Evolutionary conservation across 1,284 basidiomycete genomes (phyloP).

Genomic region (Mycosarcoma maydis): DNA sequence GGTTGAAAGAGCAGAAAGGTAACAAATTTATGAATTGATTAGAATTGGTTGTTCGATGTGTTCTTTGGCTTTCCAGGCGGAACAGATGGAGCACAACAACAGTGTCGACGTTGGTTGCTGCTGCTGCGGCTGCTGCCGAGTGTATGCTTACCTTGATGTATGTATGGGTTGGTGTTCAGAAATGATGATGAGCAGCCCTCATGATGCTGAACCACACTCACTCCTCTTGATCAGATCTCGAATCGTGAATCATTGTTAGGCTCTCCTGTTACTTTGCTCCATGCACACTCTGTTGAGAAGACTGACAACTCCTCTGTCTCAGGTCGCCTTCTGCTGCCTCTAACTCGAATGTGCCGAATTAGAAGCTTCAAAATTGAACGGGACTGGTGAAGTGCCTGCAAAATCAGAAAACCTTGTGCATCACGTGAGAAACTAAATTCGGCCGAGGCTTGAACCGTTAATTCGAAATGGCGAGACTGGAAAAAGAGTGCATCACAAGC

Average conservation of each 20-base stretch:
- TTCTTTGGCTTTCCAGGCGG: not conserved
- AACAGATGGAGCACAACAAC: not conserved
- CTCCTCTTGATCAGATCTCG: not conserved
- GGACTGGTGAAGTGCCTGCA: not conserved
- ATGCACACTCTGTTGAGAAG: no score
- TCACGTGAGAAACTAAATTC: conserved; percentile 16
- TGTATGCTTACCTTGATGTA: conserved; percentile 46
- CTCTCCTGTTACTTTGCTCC: no score
- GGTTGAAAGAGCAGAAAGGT: not conserved
- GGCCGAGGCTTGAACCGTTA: no score
- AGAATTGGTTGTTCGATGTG: conserved; percentile 14
- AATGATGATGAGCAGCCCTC: conserved; percentile 24
- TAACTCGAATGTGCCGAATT: conserved; percentile 1
- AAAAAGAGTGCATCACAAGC: no score
- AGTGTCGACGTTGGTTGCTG: conserved; percentile 2
- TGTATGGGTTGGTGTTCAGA: conserved; percentile 42
- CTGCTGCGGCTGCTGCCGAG: conserved; percentile 8
- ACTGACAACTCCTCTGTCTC: no score
- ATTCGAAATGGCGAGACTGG: no score
- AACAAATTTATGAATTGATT: conserved; percentile 16
- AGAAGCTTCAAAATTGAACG: no score
- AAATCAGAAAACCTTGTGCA: not conserved
- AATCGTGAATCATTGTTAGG: conserved; percentile 10
- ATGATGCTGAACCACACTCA: conserved; percentile 19
- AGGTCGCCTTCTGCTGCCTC: conserved; percentile 15